Evolutionary conservation across 164 flowering plant genomes (phyloP), one percentile per base, ranked within the genome.

Genomic region (Cinnamomum chago): DNA sequence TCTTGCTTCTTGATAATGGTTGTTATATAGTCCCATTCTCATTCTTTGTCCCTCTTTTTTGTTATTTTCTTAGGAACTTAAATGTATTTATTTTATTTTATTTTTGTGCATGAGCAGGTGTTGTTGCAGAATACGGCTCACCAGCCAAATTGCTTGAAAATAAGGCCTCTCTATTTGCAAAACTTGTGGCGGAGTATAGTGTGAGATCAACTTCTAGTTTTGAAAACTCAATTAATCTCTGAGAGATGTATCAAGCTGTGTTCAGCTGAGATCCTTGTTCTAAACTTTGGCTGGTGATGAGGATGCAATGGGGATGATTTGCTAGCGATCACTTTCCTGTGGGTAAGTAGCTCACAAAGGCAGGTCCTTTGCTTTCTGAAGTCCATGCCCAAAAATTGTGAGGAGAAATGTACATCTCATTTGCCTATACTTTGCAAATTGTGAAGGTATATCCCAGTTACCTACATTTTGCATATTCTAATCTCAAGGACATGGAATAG

Each of bases 131-230:
- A 72, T 84, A 81, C 73, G 95, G 89, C 72, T 69, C 89, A 17
- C 93, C 94, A 3, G 12, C 80, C n/a, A 83, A 83, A 73, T 81
- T 92, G 84, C 79, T 92, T 0, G 87, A 88, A 10, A 76, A 90
- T 74, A 87, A 83, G 69, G 79, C 92, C 0, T 92, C 97, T 50
- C 82, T 82, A 20, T 90, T 92, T 78, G 72, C 94, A 3, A 87
- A 86, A 75, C 91, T 92, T 13, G 94, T 90, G 2, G 87, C 88
- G 17, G 95, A 92, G 81, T 90, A 89, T 74, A 81, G 85, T 3
- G 58, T 66, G 51, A 90, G 97, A 65, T 86, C 87, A 24, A 83
- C 66, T 70, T 79, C 87, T 58, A 79, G 75, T 81, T 79, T 73
- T 72, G 79, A 78, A 35, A 72, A 27, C 12, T 50, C 17, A 55